Conservation (phyloP, 75 land plant genomes). For the Pinus taeda region DNA sequence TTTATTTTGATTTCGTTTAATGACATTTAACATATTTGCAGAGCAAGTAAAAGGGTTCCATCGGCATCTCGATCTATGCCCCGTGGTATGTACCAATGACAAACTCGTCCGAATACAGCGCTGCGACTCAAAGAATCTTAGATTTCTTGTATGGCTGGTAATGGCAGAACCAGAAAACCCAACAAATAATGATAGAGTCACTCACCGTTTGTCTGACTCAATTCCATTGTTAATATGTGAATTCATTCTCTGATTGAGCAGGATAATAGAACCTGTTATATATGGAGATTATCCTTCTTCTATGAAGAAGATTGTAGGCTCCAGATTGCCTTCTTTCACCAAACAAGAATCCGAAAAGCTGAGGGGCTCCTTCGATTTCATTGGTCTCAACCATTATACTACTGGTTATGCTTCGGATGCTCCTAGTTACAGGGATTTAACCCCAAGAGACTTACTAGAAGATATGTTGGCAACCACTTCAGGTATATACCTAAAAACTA, state of each 20-base stretch:
- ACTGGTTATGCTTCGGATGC: slow-evolving; percentile 24
- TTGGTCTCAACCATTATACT: slow-evolving; percentile 56
- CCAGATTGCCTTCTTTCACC: slow-evolving; percentile 52
- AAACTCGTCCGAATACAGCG: slow-evolving; percentile 37
- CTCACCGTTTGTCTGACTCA: not conserved
- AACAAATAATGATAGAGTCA: too few relatives aligned
- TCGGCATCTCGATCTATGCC: slow-evolving; percentile 44
- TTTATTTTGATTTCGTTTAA: too few relatives aligned
- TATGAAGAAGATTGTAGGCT: slow-evolving; percentile 50
- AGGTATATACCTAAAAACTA: not conserved
- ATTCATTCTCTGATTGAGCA: not conserved
- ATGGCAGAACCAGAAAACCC: not conserved
- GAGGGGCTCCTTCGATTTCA: slow-evolving; percentile 64
- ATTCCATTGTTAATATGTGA: not conserved
- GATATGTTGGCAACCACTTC: slow-evolving; percentile 17
- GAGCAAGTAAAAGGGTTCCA: slow-evolving; percentile 50
- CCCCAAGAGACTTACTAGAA: slow-evolving; percentile 16
- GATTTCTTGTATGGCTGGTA: slow-evolving; percentile 72
- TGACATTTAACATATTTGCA: slow-evolving; percentile 9
- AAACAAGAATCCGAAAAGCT: slow-evolving; percentile 33
- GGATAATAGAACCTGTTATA: slow-evolving; percentile 51
- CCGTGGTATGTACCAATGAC: slow-evolving; percentile 42
- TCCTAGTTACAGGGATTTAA: not conserved
- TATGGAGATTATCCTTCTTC: slow-evolving; percentile 64
- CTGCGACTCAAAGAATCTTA: slow-evolving; percentile 48